phyloP scores from a whole-genome alignment of 768 basidiomycete species.

The Pisolithus marmoratus region DNA sequence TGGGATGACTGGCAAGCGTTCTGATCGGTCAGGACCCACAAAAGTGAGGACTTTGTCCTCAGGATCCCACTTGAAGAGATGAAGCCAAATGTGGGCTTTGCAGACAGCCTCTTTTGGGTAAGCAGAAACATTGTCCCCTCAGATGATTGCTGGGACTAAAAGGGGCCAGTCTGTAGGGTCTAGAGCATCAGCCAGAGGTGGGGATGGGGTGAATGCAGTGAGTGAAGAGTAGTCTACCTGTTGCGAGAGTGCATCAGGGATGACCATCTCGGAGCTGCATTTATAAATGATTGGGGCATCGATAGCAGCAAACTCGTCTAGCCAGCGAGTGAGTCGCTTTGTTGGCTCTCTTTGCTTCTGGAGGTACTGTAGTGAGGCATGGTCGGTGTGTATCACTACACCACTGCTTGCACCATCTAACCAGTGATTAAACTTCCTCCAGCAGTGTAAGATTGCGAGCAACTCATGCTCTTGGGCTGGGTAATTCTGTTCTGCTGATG shows the following conservation, averaged over 20 bases:
- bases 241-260: neutral
- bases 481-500: neutral
- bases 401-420: too few relatives aligned
- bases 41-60: too few relatives aligned
- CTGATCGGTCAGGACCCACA: neutral
- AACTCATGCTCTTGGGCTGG: neutral
- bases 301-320: too few relatives aligned
- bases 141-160: neutral
- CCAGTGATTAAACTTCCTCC: neutral
- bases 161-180: neutral
- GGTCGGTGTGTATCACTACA: too few relatives aligned
- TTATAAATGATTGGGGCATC: too few relatives aligned
- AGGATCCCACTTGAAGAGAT: too few relatives aligned
- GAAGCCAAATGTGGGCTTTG: too few relatives aligned
- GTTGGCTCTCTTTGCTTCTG: neutral
- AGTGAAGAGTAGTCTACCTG: neutral
- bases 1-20: neutral
- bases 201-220: neutral
- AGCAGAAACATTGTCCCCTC: neutral
- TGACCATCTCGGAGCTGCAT: neutral
- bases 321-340: neutral
- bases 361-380: too few relatives aligned
- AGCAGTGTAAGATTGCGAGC: neutral
- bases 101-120: too few relatives aligned
- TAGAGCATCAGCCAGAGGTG: neutral